Conservation (phyloP, 1,284 basidiomycete genomes). For the Sanghuangporus sanghuang region DNA sequence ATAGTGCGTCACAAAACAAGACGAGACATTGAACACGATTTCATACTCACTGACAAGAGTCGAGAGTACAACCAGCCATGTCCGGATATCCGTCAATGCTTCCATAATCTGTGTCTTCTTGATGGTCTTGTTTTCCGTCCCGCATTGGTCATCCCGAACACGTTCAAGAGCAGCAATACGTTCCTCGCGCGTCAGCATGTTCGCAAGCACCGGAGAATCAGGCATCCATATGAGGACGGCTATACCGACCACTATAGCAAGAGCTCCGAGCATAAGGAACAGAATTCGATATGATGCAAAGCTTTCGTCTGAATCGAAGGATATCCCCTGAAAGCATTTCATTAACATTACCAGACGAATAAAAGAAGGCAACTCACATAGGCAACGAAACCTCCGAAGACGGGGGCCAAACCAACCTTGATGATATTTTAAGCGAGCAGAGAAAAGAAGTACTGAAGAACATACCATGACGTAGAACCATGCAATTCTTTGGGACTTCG, state of each 20-base stretch:
- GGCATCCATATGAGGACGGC: constrained; percentile 58
- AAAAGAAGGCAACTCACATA: constrained; percentile 36
- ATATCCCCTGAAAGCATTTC: constrained; percentile 41
- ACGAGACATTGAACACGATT: too few relatives aligned
- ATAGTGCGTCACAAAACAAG: too few relatives aligned
- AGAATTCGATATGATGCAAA: constrained; percentile 59
- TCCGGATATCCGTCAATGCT: constrained; percentile 53
- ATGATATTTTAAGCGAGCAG: neutral
- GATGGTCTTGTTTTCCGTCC: constrained; percentile 54
- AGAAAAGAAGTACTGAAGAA: neutral
- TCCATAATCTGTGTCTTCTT: constrained; percentile 61
- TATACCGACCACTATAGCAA: constrained; percentile 56
- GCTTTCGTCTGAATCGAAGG: constrained; percentile 44
- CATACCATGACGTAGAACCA: constrained; percentile 67
- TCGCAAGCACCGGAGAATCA: constrained; percentile 60
- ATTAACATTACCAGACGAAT: neutral
- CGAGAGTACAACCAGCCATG: constrained; percentile 58
- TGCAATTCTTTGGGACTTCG: constrained; percentile 49
- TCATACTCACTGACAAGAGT: constrained; percentile 52
- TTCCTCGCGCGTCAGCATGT: constrained; percentile 53
- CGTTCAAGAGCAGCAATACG: constrained; percentile 60
- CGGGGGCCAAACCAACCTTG: constrained; percentile 54
- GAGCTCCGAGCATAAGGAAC: constrained; percentile 53
- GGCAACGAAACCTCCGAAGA: constrained; percentile 65
- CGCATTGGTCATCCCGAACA: constrained; percentile 61